These are phyloP conservation scores for Hapsidospora chrysogenum DNA, from an alignment of 495 filamentous ascomycete genomes.

Conservation along the genomic window DNA sequence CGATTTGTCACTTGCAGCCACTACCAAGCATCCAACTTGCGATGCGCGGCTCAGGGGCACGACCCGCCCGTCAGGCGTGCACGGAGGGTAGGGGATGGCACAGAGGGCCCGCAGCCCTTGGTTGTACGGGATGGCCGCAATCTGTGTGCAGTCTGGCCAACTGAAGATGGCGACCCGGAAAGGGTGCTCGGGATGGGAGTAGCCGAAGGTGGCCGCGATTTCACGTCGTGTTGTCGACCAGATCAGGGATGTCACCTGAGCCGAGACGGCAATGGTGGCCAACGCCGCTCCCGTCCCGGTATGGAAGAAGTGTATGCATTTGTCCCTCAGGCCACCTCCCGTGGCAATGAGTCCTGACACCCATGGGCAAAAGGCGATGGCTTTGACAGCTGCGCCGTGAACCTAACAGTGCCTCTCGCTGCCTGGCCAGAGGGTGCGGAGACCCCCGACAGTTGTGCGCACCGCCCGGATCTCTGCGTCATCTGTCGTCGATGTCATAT, in stretches of 20 bases:
- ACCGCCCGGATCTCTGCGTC: background rate
- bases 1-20: conserved; percentile 84
- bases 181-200: conserved; percentile 84
- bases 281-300: conserved; percentile 69
- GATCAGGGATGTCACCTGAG: conserved; percentile 84
- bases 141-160: conserved; percentile 84
- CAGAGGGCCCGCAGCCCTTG: conserved; percentile 67
- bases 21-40: conserved; percentile 85
- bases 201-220: conserved; percentile 87
- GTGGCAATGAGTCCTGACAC: conserved; percentile 75
- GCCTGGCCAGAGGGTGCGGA: conserved; percentile 15
- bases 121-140: conserved; percentile 79
- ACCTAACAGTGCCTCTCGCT: conserved; percentile 55
- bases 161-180: conserved; percentile 86
- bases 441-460: background rate
- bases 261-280: conserved; percentile 79
- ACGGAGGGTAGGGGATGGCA: conserved; percentile 51
- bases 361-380: conserved; percentile 96
- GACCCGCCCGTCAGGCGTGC: conserved; percentile 18
- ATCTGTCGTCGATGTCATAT: background rate
- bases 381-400: conserved; percentile 85
- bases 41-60: conserved; percentile 31
- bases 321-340: conserved; percentile 85
- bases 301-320: conserved; percentile 92
- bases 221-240: conserved; percentile 79